Base-by-base conservation (phyloP, 2,329 filamentous ascomycete genomes). In the Aspergillus ochraceus region DNA sequence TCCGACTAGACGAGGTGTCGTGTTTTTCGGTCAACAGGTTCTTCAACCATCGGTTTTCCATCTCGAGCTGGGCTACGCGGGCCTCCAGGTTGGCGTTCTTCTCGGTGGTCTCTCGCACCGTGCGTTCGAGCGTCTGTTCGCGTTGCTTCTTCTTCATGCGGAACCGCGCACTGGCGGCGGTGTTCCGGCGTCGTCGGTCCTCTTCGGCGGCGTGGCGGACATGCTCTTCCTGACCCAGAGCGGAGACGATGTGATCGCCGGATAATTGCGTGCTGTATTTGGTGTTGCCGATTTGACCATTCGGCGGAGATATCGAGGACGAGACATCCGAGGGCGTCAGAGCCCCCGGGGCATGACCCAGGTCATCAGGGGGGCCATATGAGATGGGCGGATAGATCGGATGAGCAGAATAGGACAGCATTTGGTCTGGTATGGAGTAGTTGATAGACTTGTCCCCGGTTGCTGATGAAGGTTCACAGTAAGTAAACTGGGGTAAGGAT, bases 61-160 rank as follows among this genome's bases (percentile, higher is more conserved):
- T 90, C 79, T 92, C 89, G n/a, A 94, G 84, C 70, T 92, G 88
- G 59, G 85, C 84, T 57, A 95, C 88, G 60, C 87, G 86, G 69
- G 83, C 83, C 77, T 96, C 90, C 6, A 96, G 83, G 19, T 82
- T 81, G 19, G 85, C 81, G 54, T 93, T 90, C 79, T 92, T 92
- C 50, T 95, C 90, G 29, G 86, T 86, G 78, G 94, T 90, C 67
- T 96, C 92, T 76, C 92, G 92, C 69, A 91, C 88, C 3, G 87
- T 89, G 70, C 87, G 87, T 76, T 94, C 91, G 55, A 96, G 86
- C 9, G 90, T 89, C 76, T 93, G 90, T 80, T 96, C 92, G 54
- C 92, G 89, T 79, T 95, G 91, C 86, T 96, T 96, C 88, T 96
- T 96, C 87, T 96, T 96, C 74, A 95, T 87, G 60, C 92, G 89